Conservation (phyloP, 2,329 filamentous ascomycete species). For the Aschersonia sp. region DNA sequence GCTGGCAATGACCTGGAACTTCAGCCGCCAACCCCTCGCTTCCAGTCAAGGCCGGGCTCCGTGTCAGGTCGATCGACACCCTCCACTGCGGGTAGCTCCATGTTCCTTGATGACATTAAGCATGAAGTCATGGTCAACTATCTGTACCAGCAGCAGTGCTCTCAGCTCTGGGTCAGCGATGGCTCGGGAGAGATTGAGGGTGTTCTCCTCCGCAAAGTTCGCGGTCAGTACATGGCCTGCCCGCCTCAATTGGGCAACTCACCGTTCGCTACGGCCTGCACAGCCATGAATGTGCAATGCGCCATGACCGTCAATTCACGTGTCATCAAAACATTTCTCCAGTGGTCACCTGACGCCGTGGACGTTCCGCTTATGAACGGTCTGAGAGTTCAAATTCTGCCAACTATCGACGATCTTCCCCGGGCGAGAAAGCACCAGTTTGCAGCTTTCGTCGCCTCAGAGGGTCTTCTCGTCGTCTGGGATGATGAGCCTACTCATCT, state of each 20-base stretch:
- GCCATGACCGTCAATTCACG: conserved; percentile 71
- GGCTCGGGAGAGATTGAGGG: conserved; percentile 55
- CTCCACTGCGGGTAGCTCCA: conserved; percentile 28
- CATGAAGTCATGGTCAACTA: conserved; percentile 77
- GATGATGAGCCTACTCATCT: conserved; percentile 65
- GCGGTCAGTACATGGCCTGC: conserved; percentile 58
- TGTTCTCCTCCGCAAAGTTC: conserved; percentile 53
- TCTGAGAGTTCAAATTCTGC: conserved; percentile 61
- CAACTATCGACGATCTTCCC: conserved; percentile 54
- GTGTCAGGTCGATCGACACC: conserved; percentile 28
- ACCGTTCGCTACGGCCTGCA: conserved; percentile 47
- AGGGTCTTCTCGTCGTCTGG: conserved; percentile 64
- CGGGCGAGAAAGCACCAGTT: conserved; percentile 66
- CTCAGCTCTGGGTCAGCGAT: conserved; percentile 59
- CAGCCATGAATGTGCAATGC: conserved; percentile 59
- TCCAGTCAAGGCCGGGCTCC: conserved; percentile 17
- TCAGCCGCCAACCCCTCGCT: conserved; percentile 28
- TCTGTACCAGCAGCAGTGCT: conserved; percentile 66
- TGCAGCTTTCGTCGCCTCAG: conserved; percentile 61
- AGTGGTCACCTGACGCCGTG: conserved; percentile 56
- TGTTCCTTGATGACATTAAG: conserved; percentile 57
- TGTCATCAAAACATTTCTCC: conserved; percentile 64
- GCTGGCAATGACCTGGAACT: conserved; percentile 31
- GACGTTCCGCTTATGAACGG: conserved; percentile 66
- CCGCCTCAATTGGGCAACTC: conserved; percentile 50